Evolutionary conservation across 176 grass and related monocot species (phyloP), one percentile per base, ranked within the genome.

Genomic region (Aegilops umbellulata): DNA sequence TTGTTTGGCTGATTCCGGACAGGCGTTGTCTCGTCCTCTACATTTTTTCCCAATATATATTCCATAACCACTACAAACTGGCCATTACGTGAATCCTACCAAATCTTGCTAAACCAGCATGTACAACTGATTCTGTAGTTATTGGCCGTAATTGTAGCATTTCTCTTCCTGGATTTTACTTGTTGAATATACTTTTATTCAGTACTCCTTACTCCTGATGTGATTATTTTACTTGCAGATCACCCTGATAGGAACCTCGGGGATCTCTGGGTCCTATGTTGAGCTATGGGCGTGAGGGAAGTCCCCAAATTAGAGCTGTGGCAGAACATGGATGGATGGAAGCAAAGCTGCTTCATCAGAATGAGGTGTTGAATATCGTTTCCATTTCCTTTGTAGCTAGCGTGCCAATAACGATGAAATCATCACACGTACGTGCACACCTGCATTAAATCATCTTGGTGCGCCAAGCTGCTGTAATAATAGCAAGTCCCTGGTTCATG

Each of bases 261-360:
- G 96, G 46, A 92, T 98, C 80, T 95, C 95, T n/a, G 95, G 95
- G 19, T 98, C 93, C 31, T 98, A 98, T 75, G 91, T 98, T 62
- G 95, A 98, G 85, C 85, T 95, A 35, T 92, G 95, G 82, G 86
- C 91, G 26, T 98, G 91, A 93, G 35, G 81, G 14, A 84, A 80
- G 47, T 17, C 32, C 61, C 10, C 60, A 84, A 23, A 70, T 74
- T 13, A 66, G 60, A 74, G 78, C 58, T 2, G 2, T 69, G 19
- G 39, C 36, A 17, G 69, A 74, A 73, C 65, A 35, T 83, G 2
- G 5, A 86, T 79, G 73, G 42, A 32, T 20, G 5, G 38, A 82
- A 57, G 49, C 60, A 78, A 78, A 26, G 46, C 69, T 83, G 73
- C 61, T 55, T 60, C 14, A 86, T 84, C 30, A 49, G 42, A 69